Percentiles rank a stretch among this genome's conserved stretches.
Conservation (phyloP, 2,329 filamentous ascomycete genomes). For the Dothidotthia symphoricarpi region DNA sequence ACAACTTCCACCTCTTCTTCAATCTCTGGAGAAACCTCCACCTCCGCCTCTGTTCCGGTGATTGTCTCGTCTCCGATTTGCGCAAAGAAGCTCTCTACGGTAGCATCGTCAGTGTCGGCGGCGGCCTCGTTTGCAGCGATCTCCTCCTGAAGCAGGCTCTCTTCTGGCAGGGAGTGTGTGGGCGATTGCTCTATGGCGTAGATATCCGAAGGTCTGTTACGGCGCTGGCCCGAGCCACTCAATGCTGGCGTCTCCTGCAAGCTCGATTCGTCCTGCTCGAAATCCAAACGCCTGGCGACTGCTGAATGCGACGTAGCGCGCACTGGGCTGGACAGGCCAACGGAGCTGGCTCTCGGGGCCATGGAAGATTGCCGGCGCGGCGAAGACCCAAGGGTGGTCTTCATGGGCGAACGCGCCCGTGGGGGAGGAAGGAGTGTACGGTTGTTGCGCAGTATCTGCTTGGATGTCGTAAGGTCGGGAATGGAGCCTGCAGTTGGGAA, state of each 20-base stretch:
- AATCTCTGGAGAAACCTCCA: conserved; percentile 11
- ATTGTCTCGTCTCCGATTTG: conserved; percentile 31
- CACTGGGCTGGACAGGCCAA: conserved; percentile 26
- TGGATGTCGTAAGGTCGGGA: conserved; percentile 49
- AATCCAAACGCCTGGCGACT: conserved; percentile 58
- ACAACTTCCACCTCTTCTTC: conserved; percentile 22
- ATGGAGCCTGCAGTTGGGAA: conserved; percentile 45
- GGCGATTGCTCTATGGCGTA: conserved; percentile 39
- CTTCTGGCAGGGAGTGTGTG: conserved; percentile 29
- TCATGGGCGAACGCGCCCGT: conserved; percentile 60
- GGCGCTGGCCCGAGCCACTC: conserved; percentile 36
- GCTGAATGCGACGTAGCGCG: conserved; percentile 38
- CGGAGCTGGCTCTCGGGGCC: conserved; percentile 54
- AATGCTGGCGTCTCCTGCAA: conserved; percentile 33
- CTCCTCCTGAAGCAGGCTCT: conserved; percentile 36
- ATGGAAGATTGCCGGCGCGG: conserved; percentile 62
- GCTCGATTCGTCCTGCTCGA: conserved; percentile 45
- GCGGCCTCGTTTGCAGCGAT: conserved; percentile 28
- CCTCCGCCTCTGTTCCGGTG: conserved; percentile 15
- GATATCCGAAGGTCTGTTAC: conserved; percentile 29
- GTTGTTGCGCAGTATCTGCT: conserved; percentile 48
- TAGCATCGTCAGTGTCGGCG: conserved; percentile 15
- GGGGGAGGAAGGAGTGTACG: conserved; percentile 49
- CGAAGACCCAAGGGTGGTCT: conserved; percentile 59
- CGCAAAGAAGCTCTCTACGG: conserved; percentile 31